Base-by-base conservation (phyloP, 2,329 filamentous ascomycete species). In the Phyllosticta paracitricarpa region DNA sequence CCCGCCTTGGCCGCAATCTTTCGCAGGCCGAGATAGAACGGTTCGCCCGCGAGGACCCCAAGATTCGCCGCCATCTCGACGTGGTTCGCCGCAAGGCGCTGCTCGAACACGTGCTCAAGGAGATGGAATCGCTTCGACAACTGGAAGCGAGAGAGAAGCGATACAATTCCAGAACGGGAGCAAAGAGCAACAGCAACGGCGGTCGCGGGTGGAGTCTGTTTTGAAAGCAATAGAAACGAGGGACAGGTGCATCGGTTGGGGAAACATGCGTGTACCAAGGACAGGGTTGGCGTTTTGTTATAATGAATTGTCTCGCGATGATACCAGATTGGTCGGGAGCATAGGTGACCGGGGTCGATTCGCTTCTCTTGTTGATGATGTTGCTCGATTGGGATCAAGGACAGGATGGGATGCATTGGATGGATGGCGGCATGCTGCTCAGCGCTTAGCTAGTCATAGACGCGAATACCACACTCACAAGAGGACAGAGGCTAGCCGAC, bases 21-120 rank as follows among this genome's bases (percentile, higher is more conserved):
- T 84, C 84, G 35, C 84, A 88, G 61, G 85, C 86, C 5, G 87
- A 97, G 69, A 84, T 97, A 4, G 93, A 99, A 71, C 84, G 84
- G 26, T 97, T 99, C 68, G 94, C 94, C 2, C 85, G 89, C 59
- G 94, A 99, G 75, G 95, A 99, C 70, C 89, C 91, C 19, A 94
- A 93, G 75, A 88, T 99, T 64, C 83, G 87, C 64, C 82, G 87
- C 56, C 95, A 99, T 72, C 80, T 99, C 53, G 95, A 99, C 68
- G 86, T 97, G 25, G 96, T 97, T 66, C 84, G 87, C 64, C 83
- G 92, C 66, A 99, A 99, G 76, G 92, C 97, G 69, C 80, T 97
- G 63, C 82, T 99, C 4, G 93, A 99, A 77, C 79, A 97, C 61
- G 94, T 96, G 4, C 80, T 99, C 30, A 88, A 91, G 72, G 97